These are phyloP conservation scores for Rheum nobile DNA, from an alignment of 148 eudicot species.

Conservation along the genomic window DNA sequence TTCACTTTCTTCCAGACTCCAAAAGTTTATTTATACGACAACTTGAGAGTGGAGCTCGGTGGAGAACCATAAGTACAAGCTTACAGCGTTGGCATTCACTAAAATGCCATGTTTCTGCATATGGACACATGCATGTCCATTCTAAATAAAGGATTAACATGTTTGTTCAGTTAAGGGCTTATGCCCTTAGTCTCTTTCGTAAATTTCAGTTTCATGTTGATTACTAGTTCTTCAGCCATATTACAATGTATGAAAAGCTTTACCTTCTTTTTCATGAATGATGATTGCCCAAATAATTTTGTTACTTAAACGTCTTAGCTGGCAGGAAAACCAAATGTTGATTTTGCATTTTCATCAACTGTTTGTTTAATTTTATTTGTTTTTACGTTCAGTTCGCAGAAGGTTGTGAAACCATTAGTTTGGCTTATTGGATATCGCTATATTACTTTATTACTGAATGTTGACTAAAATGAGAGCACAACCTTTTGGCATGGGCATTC, in stretches of 20 bases:
- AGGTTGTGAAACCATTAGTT: too few species aligned
- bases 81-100: neutral
- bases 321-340: neutral
- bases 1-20: conserved; percentile 35
- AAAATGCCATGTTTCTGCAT: neutral
- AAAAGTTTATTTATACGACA: conserved; percentile 75
- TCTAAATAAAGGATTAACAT: conserved; percentile 5
- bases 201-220: conserved; percentile 4
- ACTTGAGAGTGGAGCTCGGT: conserved; percentile 73
- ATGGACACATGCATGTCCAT: neutral
- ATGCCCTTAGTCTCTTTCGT: neutral
- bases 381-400: too few species aligned
- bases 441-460: too few species aligned
- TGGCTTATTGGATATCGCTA: too few species aligned
- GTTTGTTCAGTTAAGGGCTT: conserved; percentile 1
- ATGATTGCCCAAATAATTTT: neutral
- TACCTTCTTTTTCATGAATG: neutral
- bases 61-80: conserved; percentile 35
- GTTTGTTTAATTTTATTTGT: too few species aligned
- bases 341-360: too few species aligned
- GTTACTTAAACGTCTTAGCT: neutral
- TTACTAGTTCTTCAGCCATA: neutral
- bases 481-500: too few species aligned
- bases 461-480: too few species aligned
- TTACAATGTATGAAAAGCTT: neutral